A percentile compares a stretch with the other conserved stretches of the same genome.
phyloP scores from a whole-genome alignment of 345 rosid genomes.

The Hibiscus syriacus region DNA sequence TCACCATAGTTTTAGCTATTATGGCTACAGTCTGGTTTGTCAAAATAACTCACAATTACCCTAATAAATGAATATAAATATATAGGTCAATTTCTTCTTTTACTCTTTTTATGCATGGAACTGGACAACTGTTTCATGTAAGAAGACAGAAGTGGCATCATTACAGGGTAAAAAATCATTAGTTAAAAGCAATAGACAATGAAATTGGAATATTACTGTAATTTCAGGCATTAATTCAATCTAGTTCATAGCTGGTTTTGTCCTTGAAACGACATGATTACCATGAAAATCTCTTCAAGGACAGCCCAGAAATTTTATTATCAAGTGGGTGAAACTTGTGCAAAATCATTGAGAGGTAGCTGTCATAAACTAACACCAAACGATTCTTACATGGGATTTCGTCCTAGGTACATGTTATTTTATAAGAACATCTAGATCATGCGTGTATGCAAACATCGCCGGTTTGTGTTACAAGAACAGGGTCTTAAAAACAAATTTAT shows the following conservation, averaged over 20 bases:
- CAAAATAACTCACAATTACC: too few species aligned
- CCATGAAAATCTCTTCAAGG: neutral
- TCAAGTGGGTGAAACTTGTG: neutral
- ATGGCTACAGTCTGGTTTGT: too few species aligned
- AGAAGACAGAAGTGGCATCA: neutral
- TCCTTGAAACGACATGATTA: neutral
- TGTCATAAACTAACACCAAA: neutral
- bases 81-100: too few species aligned
- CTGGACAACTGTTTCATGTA: neutral
- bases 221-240: neutral
- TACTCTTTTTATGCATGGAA: too few species aligned
- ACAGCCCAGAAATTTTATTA: too few species aligned
- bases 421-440: too few species aligned
- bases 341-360: neutral
- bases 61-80: too few species aligned
- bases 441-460: too few species aligned
- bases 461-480: neutral
- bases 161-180: constrained; percentile 1
- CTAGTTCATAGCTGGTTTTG: neutral
- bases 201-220: neutral
- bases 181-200: neutral
- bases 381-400: neutral
- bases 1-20: too few species aligned
- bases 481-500: too few species aligned
- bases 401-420: neutral